Conservation (phyloP, 352 stramenopile genomes). For the Bremia lactucae region DNA sequence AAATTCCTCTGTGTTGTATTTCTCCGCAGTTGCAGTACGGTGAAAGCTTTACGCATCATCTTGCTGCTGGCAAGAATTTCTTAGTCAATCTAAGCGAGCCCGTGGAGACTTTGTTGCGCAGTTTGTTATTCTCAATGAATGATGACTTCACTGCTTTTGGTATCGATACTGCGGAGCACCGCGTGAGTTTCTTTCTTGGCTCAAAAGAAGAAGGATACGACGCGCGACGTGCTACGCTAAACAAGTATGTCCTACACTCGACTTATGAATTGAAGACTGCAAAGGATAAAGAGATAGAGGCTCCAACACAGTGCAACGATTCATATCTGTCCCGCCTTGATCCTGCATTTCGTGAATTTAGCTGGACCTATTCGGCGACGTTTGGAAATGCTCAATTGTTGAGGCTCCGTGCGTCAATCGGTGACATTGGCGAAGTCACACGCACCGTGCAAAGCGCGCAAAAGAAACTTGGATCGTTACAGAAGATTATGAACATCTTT, state of each 20-base stretch:
- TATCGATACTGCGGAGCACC: conserved; percentile 53
- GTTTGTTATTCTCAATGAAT: conserved; percentile 50
- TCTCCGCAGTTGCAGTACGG: conserved; percentile 4
- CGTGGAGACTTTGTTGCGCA: conserved; percentile 30
- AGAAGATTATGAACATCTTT: conserved; percentile 74
- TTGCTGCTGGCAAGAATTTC: conserved; percentile 24
- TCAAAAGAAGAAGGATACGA: conserved; percentile 29
- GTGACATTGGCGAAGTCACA: conserved; percentile 37
- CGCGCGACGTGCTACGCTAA: conserved; percentile 30
- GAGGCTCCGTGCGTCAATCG: conserved; percentile 30
- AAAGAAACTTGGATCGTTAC: conserved; percentile 51
- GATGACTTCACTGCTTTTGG: conserved; percentile 60
- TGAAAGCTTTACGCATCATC: conserved; percentile 18
- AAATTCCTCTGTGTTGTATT: too few relatives aligned
- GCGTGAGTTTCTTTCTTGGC: conserved; percentile 61
- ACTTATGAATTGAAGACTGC: not conserved
- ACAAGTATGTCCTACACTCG: conserved; percentile 35
- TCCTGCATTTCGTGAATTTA: conserved; percentile 35
- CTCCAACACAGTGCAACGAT: conserved; percentile 2
- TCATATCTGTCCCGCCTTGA: conserved; percentile 57
- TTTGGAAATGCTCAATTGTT: conserved; percentile 33
- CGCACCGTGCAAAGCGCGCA: conserved; percentile 37
- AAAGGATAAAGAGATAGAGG: conserved; percentile 6
- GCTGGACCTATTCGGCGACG: conserved; percentile 26
- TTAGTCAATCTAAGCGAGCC: conserved; percentile 27